Evolutionary conservation across 192 early-diverging fungal species (phyloP).

Genomic region (Coemansia sp.): DNA sequence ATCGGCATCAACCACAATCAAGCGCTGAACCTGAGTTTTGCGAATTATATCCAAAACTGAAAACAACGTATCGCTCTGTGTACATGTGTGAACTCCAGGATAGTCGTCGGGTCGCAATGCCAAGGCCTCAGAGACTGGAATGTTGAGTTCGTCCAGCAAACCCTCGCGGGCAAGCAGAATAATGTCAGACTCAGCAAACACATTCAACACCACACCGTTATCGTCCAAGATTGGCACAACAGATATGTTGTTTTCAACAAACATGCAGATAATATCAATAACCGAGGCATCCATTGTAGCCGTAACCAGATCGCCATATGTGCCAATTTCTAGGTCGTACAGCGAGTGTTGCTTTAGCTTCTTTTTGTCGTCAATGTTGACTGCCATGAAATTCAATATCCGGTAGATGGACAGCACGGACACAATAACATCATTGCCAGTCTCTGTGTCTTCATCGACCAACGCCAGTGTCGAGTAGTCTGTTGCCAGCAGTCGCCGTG

Average conservation of each 20-base stretch:
- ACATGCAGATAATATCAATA: conserved; percentile 88
- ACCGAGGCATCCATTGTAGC: conserved; percentile 78
- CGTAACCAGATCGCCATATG: conserved; percentile 78
- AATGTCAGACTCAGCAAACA: conserved; percentile 96
- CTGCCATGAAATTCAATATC: conserved; percentile 84
- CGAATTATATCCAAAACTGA: conserved; percentile 89
- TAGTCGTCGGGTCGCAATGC: conserved; percentile 85
- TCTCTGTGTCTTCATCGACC: conserved; percentile 76
- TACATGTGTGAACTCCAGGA: conserved; percentile 92
- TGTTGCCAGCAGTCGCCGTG: conserved; percentile 73
- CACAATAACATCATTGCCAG: conserved; percentile 80
- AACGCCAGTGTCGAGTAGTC: conserved; percentile 87
- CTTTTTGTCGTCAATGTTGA: conserved; percentile 74
- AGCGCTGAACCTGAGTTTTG: conserved; percentile 80
- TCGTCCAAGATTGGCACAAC: conserved; percentile 94
- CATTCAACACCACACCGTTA: conserved; percentile 81
- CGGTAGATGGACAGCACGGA: conserved; percentile 88
- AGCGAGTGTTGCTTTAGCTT: conserved; percentile 63
- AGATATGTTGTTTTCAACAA: conserved; percentile 87
- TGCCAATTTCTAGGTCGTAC: conserved; percentile 82
- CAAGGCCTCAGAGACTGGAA: conserved; percentile 85
- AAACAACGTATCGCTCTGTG: conserved; percentile 78
- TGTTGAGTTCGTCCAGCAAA: conserved; percentile 68
- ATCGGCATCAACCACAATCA: conserved; percentile 86
- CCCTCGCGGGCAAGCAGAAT: conserved; percentile 70